Evolutionary conservation across 371 early-diverging fungal species (phyloP).

Genomic region (Mortierella sp.): DNA sequence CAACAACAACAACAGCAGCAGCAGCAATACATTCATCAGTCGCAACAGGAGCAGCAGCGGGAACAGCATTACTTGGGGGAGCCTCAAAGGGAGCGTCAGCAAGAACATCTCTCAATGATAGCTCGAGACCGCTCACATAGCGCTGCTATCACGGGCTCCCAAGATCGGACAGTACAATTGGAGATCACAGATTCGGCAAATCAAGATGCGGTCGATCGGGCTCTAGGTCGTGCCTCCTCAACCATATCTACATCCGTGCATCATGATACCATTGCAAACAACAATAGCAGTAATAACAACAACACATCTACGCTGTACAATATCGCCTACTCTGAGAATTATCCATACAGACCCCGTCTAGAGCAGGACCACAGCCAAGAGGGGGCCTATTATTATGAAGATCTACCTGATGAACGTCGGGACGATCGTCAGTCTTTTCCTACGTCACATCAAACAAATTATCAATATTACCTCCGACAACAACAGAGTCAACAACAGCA

Average conservation of each 20-base stretch:
- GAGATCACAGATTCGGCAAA: constrained; percentile 13
- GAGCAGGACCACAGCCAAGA: neutral
- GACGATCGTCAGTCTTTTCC: neutral
- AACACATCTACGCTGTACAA: neutral
- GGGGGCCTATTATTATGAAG: constrained; percentile 1
- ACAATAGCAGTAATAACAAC: neutral
- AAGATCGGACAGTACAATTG: constrained; percentile 5
- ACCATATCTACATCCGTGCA: neutral
- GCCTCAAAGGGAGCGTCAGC: neutral
- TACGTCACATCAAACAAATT: neutral
- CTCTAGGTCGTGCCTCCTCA: constrained; percentile 13
- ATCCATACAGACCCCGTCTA: constrained; percentile 1
- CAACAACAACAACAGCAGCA: neutral
- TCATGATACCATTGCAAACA: neutral
- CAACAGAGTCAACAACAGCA: neutral
- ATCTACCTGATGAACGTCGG: neutral
- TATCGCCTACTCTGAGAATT: neutral
- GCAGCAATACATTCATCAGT: constrained; percentile 1
- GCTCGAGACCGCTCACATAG: neutral
- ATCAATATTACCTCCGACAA: neutral
- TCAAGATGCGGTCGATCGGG: constrained; percentile 12
- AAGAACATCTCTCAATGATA: neutral
- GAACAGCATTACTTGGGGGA: neutral
- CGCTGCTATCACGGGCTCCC: neutral
- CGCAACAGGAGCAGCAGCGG: neutral